Base-by-base conservation (phyloP, 2,329 filamentous ascomycete genomes). In the Diplodia sapinea region DNA sequence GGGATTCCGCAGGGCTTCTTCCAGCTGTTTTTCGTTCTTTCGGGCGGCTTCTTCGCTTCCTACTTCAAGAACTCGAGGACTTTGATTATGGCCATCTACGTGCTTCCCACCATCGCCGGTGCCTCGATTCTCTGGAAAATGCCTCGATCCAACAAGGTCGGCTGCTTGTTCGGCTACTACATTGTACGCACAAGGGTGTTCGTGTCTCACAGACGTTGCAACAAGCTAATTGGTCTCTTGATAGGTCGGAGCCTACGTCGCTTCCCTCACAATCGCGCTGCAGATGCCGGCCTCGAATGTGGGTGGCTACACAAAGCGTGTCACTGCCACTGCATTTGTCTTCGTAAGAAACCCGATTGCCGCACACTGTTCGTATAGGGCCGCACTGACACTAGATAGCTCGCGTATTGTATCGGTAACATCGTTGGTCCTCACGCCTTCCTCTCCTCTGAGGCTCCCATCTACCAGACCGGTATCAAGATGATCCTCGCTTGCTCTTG, bases 1-100 rank as follows among this genome's bases (percentile, higher is more conserved):
- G 85, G 84, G 0, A 87, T 88, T 38, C 86, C 86, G 0, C 80
- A 83, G 52, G 86, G 86, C 5, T 82, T 79, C 1, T 86, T 85
- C 70, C 84, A 86, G 66, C 79, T 85, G 3, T 73, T 85, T n/a
- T 86, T 79, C 70, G 82, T 88, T 43, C 79, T 87, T 11, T 79
- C 80, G 0, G 85, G 85, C 2, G 82, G 84, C 1, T 87, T 78
- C 62, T 72, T 86, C 2, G 85, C 86, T 0, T 83, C 83, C 3
- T 79, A 76, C n/a, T 78, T 85, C 69, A 80, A 78, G 64, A 85
- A 87, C 57, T 74, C 78, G 2, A 80, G 85, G 4, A 87, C 85
- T 0, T 75, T 79, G 26, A 79, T 86, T 65, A 87, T 87, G 85
- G 78, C 79, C 2, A 3, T 82, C 0, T 87, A 85, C 71, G 73